Evolutionary conservation across 768 basidiomycete species (phyloP).

Genomic region (Dioszegia crocea): DNA sequence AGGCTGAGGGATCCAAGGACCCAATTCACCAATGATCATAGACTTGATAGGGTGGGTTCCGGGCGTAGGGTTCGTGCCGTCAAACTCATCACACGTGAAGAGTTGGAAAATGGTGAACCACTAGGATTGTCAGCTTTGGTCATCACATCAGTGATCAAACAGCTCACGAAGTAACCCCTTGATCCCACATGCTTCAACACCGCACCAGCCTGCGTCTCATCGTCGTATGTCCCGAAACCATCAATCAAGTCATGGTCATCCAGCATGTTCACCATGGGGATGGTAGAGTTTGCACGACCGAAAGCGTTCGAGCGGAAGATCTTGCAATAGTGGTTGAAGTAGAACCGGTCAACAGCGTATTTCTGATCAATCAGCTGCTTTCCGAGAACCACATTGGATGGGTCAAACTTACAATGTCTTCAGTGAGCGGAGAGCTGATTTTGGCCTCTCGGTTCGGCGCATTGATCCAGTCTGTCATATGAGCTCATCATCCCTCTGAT

Average conservation of each 20-base stretch:
- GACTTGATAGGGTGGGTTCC: slow-evolving; percentile 66
- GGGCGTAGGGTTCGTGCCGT: slow-evolving; percentile 64
- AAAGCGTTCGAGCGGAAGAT: slow-evolving; percentile 83
- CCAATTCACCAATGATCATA: slow-evolving; percentile 67
- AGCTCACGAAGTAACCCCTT: slow-evolving; percentile 66
- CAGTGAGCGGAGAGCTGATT: slow-evolving; percentile 59
- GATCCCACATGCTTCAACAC: slow-evolving; percentile 64
- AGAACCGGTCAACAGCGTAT: slow-evolving; percentile 67
- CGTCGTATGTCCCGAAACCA: slow-evolving; percentile 46
- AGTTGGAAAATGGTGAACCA: slow-evolving; percentile 87
- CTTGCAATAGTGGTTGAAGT: slow-evolving; percentile 85
- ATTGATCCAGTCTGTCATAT: slow-evolving; percentile 63
- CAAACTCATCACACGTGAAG: slow-evolving; percentile 72
- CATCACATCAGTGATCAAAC: background rate
- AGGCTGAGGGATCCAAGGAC: slow-evolving; percentile 72
- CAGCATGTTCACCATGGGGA: slow-evolving; percentile 62
- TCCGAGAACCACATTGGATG: background rate
- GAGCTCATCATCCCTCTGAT: background rate
- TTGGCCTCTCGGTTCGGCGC: slow-evolving; percentile 61
- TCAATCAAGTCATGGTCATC: slow-evolving; percentile 53
- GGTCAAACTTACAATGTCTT: slow-evolving; percentile 63
- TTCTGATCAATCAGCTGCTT: slow-evolving; percentile 27
- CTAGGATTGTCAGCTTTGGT: slow-evolving; percentile 5
- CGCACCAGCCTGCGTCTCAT: slow-evolving; percentile 37
- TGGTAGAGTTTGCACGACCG: slow-evolving; percentile 81